phyloP scores from a whole-genome alignment of 257 asterid genomes.

The Eustoma russellianum region DNA sequence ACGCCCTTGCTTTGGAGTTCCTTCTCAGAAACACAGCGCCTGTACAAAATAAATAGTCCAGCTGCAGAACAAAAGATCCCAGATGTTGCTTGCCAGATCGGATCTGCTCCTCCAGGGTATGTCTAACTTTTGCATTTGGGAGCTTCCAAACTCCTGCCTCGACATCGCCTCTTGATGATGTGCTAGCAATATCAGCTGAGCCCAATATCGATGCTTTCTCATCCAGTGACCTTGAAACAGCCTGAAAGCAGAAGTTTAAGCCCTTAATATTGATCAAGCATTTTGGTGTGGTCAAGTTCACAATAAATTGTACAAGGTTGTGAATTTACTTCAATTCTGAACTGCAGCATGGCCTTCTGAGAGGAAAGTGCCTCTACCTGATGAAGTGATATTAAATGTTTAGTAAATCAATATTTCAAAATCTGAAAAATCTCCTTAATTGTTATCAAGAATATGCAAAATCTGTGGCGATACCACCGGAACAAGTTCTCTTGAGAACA shows the following conservation, averaged over 20 bases:
- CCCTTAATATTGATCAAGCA: constrained; percentile 3
- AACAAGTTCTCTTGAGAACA: too few relatives aligned
- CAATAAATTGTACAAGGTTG: constrained; percentile 9
- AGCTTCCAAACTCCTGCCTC: constrained; percentile 45
- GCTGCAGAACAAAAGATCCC: constrained; percentile 65
- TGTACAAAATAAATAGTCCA: constrained; percentile 70
- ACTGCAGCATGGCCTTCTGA: constrained; percentile 69
- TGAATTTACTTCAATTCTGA: constrained; percentile 64
- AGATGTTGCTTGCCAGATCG: constrained; percentile 68
- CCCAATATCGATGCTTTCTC: constrained; percentile 35
- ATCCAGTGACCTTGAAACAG: constrained; percentile 61
- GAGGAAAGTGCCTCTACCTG: constrained; percentile 92
- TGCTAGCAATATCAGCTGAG: constrained; percentile 30
- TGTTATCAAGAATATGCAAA: not conserved
- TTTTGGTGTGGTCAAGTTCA: not conserved
- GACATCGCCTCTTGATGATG: constrained; percentile 46
- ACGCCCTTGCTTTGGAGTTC: constrained; percentile 65
- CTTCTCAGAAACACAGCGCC: constrained; percentile 59
- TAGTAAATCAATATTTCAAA: too few relatives aligned
- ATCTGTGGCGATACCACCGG: too few relatives aligned
- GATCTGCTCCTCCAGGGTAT: constrained; percentile 43
- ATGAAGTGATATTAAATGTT: constrained; percentile 7
- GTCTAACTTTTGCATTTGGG: constrained; percentile 42
- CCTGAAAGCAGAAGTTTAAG: constrained; percentile 29
- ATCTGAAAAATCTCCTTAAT: too few relatives aligned